phyloP scores from a whole-genome alignment of 495 filamentous ascomycete genomes.

The Talaromyces nanjingensis region DNA sequence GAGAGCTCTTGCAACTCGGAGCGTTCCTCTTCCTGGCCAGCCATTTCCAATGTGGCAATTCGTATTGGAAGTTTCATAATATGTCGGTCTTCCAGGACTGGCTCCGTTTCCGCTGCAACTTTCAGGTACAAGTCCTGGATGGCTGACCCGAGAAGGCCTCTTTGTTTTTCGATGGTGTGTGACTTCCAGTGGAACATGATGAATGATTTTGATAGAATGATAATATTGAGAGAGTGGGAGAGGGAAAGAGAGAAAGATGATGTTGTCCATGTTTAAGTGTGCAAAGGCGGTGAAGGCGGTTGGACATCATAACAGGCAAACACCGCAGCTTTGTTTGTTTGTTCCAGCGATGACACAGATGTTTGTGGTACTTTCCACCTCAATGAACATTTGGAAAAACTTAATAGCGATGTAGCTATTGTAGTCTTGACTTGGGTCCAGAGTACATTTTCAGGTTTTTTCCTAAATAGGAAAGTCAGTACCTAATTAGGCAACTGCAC shows the following conservation, averaged over 20 bases:
- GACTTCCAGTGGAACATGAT: too few relatives aligned
- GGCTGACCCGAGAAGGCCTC: too few relatives aligned
- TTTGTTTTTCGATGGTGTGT: too few relatives aligned
- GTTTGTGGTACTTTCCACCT: not conserved
- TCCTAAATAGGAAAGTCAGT: not conserved
- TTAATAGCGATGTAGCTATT: too few relatives aligned
- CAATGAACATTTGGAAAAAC: not conserved
- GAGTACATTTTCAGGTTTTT: not conserved
- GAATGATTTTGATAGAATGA: not conserved
- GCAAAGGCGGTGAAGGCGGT: not conserved
- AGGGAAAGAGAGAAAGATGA: not conserved
- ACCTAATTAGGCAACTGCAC: not conserved
- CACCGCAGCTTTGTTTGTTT: not conserved
- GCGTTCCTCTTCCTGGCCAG: not conserved
- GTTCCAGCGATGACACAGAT: not conserved
- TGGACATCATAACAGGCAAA: not conserved
- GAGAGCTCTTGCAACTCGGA: not conserved
- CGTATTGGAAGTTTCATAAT: not conserved
- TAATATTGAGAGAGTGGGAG: not conserved
- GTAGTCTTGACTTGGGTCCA: not conserved
- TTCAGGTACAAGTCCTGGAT: not conserved
- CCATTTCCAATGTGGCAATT: not conserved
- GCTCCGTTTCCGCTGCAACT: not conserved
- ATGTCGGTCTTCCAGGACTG: not conserved
- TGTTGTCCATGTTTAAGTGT: not conserved